Evolutionary conservation across 805 yeast genomes (phyloP), one percentile per base, ranked within the genome.

Genomic region (Candida palmyrensis): DNA sequence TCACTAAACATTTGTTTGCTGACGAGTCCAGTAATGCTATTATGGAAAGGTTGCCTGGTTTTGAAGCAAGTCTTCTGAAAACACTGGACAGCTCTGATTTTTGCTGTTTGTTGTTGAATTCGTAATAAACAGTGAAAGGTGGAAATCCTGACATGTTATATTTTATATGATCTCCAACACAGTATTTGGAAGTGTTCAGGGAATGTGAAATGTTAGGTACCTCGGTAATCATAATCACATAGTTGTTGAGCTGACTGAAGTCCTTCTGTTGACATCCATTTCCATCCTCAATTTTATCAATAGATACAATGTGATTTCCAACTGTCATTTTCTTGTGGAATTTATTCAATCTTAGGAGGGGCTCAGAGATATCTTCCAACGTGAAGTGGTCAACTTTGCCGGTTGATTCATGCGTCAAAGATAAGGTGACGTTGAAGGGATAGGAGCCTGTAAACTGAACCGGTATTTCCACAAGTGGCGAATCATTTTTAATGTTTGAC

Each of bases 161-260:
- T 1, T 82, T 69, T 17, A 92, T 75, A 39, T 83, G 82, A 41
- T 90, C 97, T 8, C 98, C 99, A 18, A 90, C 95, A 71, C 99
- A 92, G 49, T 79, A 82, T 47, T 82, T 73, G 22, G 35, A 12
- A 25, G 21, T 14, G 25, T 26, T 18, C 21, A 27, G 21, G 27
- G 15, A 10, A 29, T 69, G 55, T 37, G 58, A 59, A 6, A 89
- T 79, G 40, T 75, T 71, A 6, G 97, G 96, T 7, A 79, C 78
- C 44, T 84, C 89, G 2, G 90, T 79, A 6, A 89, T 77, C 1
- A 77, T 70, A 29, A 89, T 67, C 11, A 66, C 58, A 17, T 74
- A 68, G 31, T 59, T 62, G 33, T 75, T 61, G 13, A 47, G 40
- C 3, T 39, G 36, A 2, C 54, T 51, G 36, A 74, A 60, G 4